phyloP scores from a whole-genome alignment of 129 eudicot genomes.

The Dittrichia graveolens region DNA sequence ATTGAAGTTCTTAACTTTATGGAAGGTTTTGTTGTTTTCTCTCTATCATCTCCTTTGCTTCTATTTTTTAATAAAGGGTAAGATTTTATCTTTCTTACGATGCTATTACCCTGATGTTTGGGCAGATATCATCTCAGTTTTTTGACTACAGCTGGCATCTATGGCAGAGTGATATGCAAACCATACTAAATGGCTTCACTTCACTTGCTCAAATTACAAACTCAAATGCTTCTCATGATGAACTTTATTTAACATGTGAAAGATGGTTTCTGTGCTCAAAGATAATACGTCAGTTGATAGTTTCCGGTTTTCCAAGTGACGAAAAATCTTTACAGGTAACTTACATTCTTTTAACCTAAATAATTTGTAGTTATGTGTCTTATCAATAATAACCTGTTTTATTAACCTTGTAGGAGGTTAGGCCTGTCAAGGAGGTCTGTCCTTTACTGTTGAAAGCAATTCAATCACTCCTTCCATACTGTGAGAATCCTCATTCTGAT shows the following conservation, averaged over 20 bases:
- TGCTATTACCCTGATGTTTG: constrained; percentile 33
- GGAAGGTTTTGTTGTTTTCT: background rate
- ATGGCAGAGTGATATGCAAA: constrained; percentile 92
- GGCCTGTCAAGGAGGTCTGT: constrained; percentile 83
- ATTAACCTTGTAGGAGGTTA: constrained; percentile 65
- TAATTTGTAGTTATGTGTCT: constrained; percentile 7
- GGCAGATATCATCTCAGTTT: constrained; percentile 95
- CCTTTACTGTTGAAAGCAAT: constrained; percentile 80
- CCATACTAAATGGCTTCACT: constrained; percentile 67
- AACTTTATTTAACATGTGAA: constrained; percentile 73
- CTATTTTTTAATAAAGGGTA: background rate
- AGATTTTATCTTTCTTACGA: constrained; percentile 22
- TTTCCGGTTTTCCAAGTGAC: constrained; percentile 89
- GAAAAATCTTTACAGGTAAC: constrained; percentile 79
- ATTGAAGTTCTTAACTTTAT: background rate
- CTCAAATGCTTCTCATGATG: constrained; percentile 61
- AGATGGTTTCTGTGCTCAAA: constrained; percentile 94
- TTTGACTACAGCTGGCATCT: constrained; percentile 96
- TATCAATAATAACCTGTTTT: constrained; percentile 13
- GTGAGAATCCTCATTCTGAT: constrained; percentile 52
- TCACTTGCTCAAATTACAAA: constrained; percentile 54
- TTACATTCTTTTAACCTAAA: background rate
- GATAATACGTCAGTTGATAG: constrained; percentile 76
- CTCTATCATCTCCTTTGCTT: constrained; percentile 1
- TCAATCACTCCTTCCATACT: constrained; percentile 75